A percentile compares a stretch with the other conserved stretches of the same genome.
phyloP scores from a whole-genome alignment of 2,329 filamentous ascomycete genomes.

The Nemania abortiva region DNA sequence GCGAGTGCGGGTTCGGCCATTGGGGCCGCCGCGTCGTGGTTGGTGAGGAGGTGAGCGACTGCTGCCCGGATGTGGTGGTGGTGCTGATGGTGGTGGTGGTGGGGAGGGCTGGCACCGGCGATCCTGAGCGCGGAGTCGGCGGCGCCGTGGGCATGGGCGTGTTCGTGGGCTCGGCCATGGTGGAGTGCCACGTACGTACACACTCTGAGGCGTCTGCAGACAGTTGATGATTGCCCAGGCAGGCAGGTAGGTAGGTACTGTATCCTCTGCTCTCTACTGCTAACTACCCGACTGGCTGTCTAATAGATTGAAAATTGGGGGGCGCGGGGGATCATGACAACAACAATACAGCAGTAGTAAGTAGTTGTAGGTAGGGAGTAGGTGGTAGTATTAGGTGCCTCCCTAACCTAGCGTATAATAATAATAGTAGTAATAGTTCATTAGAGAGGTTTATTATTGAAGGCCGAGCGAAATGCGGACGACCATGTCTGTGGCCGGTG shows the following conservation, averaged over 20 bases:
- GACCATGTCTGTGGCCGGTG: not conserved
- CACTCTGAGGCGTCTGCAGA: no score
- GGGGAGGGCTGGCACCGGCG: constrained; percentile 52
- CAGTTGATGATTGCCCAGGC: not conserved
- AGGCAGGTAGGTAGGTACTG: no score
- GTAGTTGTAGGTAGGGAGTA: no score
- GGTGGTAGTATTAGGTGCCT: not conserved
- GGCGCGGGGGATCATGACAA: not conserved
- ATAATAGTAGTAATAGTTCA: not conserved
- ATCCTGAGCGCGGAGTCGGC: constrained; percentile 60
- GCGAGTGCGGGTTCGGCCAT: constrained; percentile 28
- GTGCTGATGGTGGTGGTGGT: constrained; percentile 46
- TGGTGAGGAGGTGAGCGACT: constrained; percentile 42
- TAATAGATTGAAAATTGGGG: not conserved
- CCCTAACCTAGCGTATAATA: not conserved
- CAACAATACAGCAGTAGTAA: not conserved
- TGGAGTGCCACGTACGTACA: constrained; percentile 7
- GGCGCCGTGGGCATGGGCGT: constrained; percentile 58
- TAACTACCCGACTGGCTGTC: not conserved
- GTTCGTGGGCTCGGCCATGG: constrained; percentile 62
- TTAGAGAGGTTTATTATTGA: not conserved
- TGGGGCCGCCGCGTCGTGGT: constrained; percentile 32
- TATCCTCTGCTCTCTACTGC: not conserved
- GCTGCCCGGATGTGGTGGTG: constrained; percentile 34
- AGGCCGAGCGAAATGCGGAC: not conserved